Conservation (phyloP, 2,329 filamentous ascomycete genomes). For the Apiospora phragmitis region DNA sequence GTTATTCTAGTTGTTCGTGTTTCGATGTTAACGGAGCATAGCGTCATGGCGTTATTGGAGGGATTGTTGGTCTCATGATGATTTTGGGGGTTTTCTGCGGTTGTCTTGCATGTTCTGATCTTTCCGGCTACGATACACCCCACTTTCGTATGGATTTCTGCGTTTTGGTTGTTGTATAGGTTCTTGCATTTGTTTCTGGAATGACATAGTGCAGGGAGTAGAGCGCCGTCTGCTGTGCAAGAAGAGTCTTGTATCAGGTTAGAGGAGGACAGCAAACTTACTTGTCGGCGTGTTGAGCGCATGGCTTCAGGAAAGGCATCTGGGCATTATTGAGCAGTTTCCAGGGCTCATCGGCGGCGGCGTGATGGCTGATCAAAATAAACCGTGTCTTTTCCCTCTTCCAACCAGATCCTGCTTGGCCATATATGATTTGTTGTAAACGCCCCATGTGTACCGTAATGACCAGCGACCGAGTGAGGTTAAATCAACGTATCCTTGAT, state of each 20-base stretch:
- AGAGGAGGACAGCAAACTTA: slow-evolving; percentile 1
- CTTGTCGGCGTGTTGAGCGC: background rate
- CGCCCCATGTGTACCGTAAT: no score
- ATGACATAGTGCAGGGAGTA: background rate
- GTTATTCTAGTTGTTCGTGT: slow-evolving; percentile 22
- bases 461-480: no score
- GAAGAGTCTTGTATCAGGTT: slow-evolving; percentile 1
- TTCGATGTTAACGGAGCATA: slow-evolving; percentile 32
- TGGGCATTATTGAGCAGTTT: slow-evolving; percentile 9
- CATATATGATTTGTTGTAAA: background rate
- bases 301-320: slow-evolving; percentile 15
- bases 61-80: slow-evolving; percentile 2
- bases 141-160: slow-evolving; percentile 11
- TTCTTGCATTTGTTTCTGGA: slow-evolving; percentile 9
- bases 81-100: background rate
- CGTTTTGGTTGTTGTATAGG: background rate
- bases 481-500: no score
- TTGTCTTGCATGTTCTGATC: slow-evolving; percentile 11
- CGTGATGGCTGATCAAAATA: slow-evolving; percentile 7
- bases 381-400: background rate
- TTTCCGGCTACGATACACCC: slow-evolving; percentile 14
- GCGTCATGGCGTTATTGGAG: slow-evolving; percentile 31
- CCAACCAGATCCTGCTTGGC: background rate
- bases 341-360: slow-evolving; percentile 7
- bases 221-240: background rate